A percentile compares a stretch with the other conserved stretches of the same genome.
Evolutionary conservation across 768 basidiomycete species (phyloP).

Genomic region (Kwoniella dejecticola): DNA sequence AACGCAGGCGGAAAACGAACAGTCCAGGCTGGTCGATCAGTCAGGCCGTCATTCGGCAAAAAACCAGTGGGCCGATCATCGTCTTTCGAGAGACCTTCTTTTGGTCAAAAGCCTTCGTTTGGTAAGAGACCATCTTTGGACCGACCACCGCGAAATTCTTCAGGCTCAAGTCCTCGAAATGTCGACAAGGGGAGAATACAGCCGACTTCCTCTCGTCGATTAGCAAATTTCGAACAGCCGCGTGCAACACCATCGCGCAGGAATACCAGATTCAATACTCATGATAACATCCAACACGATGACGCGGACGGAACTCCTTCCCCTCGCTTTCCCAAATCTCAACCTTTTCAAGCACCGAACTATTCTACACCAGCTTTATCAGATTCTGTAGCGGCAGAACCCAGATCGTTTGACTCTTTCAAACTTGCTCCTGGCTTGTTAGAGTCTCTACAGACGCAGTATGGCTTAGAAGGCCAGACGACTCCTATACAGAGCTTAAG

Average conservation of each 20-base stretch:
- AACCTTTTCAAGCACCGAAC: slow-evolving; percentile 20
- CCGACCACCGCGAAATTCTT: not conserved
- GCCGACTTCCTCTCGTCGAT: slow-evolving; percentile 13
- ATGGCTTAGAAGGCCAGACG: slow-evolving; percentile 65
- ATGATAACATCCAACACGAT: not conserved
- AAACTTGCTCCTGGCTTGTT: slow-evolving; percentile 70
- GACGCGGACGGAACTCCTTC: not conserved
- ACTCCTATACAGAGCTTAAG: slow-evolving; percentile 64
- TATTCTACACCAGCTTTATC: slow-evolving; percentile 22
- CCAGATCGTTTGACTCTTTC: slow-evolving; percentile 64
- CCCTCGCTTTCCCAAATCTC: slow-evolving; percentile 22
- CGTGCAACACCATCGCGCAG: not conserved
- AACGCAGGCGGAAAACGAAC: not conserved
- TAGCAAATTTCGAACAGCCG: slow-evolving; percentile 6
- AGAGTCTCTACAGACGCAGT: slow-evolving; percentile 62
- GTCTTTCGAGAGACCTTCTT: not conserved
- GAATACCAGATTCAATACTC: too few relatives aligned
- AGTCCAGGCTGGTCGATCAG: slow-evolving; percentile 1
- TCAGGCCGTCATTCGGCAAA: not conserved
- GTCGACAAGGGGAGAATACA: slow-evolving; percentile 12
- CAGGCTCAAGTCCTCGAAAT: not conserved
- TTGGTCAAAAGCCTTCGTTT: not conserved
- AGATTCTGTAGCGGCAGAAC: slow-evolving; percentile 5
- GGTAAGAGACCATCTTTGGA: slow-evolving; percentile 6
- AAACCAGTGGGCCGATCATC: not conserved